Evolutionary conservation across 345 rosid species (phyloP).

Genomic region (Moricandia moricandioides): DNA sequence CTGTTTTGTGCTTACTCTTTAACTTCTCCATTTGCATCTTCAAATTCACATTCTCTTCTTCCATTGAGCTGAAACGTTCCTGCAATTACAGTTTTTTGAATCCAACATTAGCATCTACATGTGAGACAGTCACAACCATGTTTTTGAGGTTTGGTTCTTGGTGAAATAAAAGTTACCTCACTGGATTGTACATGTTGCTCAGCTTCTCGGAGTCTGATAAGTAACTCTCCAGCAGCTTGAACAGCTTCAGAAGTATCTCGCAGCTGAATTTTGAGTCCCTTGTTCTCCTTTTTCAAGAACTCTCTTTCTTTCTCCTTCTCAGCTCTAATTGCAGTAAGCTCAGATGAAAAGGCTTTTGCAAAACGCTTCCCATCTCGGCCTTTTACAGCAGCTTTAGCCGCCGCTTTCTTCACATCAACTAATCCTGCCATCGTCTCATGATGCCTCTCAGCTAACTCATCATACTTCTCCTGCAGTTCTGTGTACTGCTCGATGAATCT

Average conservation of each 20-base stretch:
- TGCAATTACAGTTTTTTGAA: constrained; percentile 27
- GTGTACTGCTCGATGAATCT: constrained; percentile 92
- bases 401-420: constrained; percentile 86
- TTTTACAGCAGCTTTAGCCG: constrained; percentile 69
- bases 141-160: neutral
- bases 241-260: constrained; percentile 96
- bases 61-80: constrained; percentile 51
- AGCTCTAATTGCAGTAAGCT: constrained; percentile 73
- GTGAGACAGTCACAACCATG: too few species aligned
- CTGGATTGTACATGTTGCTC: constrained; percentile 72
- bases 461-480: constrained; percentile 79
- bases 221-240: constrained; percentile 96
- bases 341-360: constrained; percentile 71
- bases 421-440: constrained; percentile 74
- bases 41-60: constrained; percentile 75
- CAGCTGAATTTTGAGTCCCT: constrained; percentile 70
- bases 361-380: constrained; percentile 68
- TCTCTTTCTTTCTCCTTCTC: constrained; percentile 82
- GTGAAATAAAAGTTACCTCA: constrained; percentile 49
- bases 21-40: constrained; percentile 81
- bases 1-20: constrained; percentile 88
- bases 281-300: constrained; percentile 75
- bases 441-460: constrained; percentile 69
- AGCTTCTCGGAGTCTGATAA: constrained; percentile 80
- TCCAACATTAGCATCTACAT: too few species aligned